phyloP scores from a whole-genome alignment of 805 yeast genomes.

The Candida coquimbonensis region DNA sequence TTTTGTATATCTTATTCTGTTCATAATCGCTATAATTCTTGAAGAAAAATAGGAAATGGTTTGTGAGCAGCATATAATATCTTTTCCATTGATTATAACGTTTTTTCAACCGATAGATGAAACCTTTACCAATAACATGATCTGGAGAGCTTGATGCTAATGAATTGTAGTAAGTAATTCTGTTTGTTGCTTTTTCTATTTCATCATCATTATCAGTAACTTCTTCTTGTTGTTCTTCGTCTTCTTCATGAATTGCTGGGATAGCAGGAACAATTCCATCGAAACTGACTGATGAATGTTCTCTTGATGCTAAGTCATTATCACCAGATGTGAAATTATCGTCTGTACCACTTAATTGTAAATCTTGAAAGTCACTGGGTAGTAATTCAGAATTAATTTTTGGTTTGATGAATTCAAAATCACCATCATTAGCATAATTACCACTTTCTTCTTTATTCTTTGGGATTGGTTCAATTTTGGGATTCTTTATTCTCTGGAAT shows the following conservation, averaged over 20 bases:
- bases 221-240: not conserved
- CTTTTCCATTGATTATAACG: slow-evolving; percentile 42
- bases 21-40: slow-evolving; percentile 23
- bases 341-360: slow-evolving; percentile 20
- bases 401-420: slow-evolving; percentile 4
- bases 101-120: slow-evolving; percentile 32
- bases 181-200: no score
- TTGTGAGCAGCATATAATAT: slow-evolving; percentile 37
- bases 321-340: slow-evolving; percentile 21
- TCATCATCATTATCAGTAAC: no score
- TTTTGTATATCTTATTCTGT: slow-evolving; percentile 21
- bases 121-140: slow-evolving; percentile 35
- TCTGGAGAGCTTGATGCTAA: slow-evolving; percentile 23
- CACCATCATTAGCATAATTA: not conserved
- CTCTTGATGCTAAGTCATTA: not conserved
- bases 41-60: slow-evolving; percentile 33
- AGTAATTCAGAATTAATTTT: not conserved
- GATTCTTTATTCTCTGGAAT: slow-evolving; percentile 13
- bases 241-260: not conserved
- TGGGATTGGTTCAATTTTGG: not conserved
- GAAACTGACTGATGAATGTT: not conserved
- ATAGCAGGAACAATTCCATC: slow-evolving; percentile 1
- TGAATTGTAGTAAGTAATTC: slow-evolving; percentile 12
- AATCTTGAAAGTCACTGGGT: not conserved
- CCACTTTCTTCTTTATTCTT: not conserved